Conservation (phyloP, 176 grass and related monocot genomes). For the Alloteropsis semialata region DNA sequence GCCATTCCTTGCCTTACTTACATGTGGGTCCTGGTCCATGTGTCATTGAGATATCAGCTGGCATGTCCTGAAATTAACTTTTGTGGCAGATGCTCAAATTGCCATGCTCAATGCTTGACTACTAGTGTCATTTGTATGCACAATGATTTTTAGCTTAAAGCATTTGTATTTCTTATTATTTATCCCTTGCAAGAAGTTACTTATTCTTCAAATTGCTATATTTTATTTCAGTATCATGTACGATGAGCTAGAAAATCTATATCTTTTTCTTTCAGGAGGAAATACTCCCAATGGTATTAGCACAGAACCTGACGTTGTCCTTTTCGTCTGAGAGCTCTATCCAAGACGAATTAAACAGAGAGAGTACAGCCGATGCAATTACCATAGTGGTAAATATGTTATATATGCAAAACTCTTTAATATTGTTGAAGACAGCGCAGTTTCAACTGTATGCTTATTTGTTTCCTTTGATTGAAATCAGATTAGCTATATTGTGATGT, state of each 20-base stretch:
- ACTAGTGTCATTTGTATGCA: conserved; percentile 23
- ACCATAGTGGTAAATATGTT: conserved; percentile 77
- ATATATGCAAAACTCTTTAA: conserved; percentile 25
- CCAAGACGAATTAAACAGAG: conserved; percentile 88
- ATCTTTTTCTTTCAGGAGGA: conserved; percentile 62
- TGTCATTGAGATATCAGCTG: not conserved
- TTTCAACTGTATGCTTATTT: conserved; percentile 38
- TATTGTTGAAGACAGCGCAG: conserved; percentile 9
- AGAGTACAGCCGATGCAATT: conserved; percentile 89
- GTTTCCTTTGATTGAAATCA: conserved; percentile 50
- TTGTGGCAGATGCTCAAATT: not conserved
- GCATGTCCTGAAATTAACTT: not conserved
- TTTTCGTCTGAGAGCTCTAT: conserved; percentile 98
- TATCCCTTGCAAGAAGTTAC: conserved; percentile 14
- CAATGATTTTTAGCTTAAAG: conserved; percentile 15
- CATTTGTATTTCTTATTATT: conserved; percentile 9
- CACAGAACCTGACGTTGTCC: conserved; percentile 76
- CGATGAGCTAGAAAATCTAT: not conserved
- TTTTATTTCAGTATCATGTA: conserved; percentile 8
- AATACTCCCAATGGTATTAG: conserved; percentile 76
- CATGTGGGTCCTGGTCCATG: not conserved
- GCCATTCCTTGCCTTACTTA: not conserved
- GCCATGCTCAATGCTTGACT: not conserved
- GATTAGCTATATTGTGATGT: conserved; percentile 99
- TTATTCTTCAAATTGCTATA: not conserved